A percentile compares a stretch with the other conserved stretches of the same genome.
These are phyloP conservation scores for Ascochyta fabae DNA, from an alignment of 2,329 filamentous ascomycete species.

Conservation along the genomic window DNA sequence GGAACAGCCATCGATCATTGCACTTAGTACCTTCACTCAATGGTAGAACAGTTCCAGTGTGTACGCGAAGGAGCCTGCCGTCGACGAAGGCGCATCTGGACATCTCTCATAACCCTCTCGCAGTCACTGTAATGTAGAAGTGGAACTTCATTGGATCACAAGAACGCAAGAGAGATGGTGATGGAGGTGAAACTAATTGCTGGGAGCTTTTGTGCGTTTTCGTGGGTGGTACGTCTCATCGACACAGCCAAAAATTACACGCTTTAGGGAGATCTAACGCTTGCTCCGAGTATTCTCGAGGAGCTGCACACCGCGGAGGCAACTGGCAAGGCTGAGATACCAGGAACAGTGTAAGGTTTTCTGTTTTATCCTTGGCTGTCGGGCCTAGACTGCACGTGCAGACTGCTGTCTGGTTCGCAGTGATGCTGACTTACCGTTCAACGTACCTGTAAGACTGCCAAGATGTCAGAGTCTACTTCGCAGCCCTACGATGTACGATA, in stretches of 20 bases:
- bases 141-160: no score
- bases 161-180: no score
- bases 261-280: no score
- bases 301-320: not conserved
- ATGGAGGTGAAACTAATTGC: no score
- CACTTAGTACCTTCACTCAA: not conserved
- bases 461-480: constrained; percentile 1
- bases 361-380: not conserved
- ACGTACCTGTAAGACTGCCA: constrained; percentile 9
- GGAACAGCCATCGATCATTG: not conserved
- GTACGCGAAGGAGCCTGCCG: not conserved
- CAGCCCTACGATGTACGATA: constrained; percentile 1
- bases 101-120: not conserved
- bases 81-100: not conserved
- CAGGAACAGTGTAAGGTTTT: no score
- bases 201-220: no score
- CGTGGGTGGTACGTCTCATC: no score
- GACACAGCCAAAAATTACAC: no score
- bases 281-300: no score
- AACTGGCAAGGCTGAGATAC: not conserved
- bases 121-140: not conserved
- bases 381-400: not conserved
- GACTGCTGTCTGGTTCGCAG: not conserved
- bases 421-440: constrained; percentile 14
- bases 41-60: not conserved